These are phyloP conservation scores for Spatholobus suberectus DNA, from an alignment of 306 rosid species.

Conservation along the genomic window DNA sequence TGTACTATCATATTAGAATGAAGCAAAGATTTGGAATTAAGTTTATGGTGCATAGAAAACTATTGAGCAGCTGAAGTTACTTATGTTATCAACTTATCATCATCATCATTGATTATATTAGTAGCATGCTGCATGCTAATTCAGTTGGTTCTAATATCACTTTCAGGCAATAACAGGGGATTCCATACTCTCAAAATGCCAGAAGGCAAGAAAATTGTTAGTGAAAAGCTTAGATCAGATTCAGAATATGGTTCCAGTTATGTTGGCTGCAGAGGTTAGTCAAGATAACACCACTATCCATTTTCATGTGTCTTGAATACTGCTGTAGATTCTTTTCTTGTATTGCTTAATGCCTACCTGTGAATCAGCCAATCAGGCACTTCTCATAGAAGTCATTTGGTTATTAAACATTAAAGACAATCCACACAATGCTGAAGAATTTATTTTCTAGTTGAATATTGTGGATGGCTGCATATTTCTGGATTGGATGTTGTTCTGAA, in stretches of 20 bases:
- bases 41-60: neutral
- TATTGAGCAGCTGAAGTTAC: conserved; percentile 16
- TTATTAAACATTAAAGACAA: neutral
- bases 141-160: conserved; percentile 32
- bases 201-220: conserved; percentile 54
- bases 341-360: neutral
- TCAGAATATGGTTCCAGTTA: conserved; percentile 69
- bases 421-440: conserved; percentile 24
- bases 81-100: no score
- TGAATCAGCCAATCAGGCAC: neutral
- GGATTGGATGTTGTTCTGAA: conserved; percentile 1
- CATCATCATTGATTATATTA: conserved; percentile 19
- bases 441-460: conserved; percentile 25
- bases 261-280: conserved; percentile 77
- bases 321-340: neutral
- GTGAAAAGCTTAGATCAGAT: conserved; percentile 67
- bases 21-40: conserved; percentile 13
- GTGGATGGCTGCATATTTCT: neutral
- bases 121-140: conserved; percentile 16
- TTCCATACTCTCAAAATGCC: conserved; percentile 59
- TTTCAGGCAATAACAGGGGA: conserved; percentile 82
- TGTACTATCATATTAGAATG: neutral
- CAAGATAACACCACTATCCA: conserved; percentile 21
- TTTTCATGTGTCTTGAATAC: conserved; percentile 1
- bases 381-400: neutral